Evolutionary conservation across 2,329 filamentous ascomycete genomes (phyloP), one percentile per base, ranked within the genome.

Genomic region (Fusarium cyanostomum): DNA sequence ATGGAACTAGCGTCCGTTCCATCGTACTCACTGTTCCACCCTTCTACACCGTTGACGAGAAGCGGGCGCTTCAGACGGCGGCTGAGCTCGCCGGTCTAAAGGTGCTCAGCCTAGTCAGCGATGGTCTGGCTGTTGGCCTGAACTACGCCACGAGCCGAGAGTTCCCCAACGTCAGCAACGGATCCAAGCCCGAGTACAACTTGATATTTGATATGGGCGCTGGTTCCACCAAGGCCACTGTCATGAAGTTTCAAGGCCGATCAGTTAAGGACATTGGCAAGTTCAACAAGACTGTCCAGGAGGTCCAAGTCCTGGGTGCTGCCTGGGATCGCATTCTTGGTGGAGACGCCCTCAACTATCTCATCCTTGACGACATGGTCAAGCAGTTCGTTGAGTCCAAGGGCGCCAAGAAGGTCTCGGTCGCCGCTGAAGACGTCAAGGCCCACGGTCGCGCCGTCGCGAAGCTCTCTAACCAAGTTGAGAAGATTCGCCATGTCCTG

Each of bases 151-250:
- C 93, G 26, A 91, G 87, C 72, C 88, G 95, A 71, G 92, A 91
- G 13, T 99, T 98, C 77, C 92, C 94, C 33, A 92, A 87, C 70
- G 82, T 95, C 59, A 91, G 87, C 52, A 89, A 95, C 51, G 92
- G 92, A 52, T 90, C 86, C 65, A 93, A 93, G 80, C 90, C 95
- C 1, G 95, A 99, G 78, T 87, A 94, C 70, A 92, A 99, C 79
- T 80, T 99, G 75, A 87, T 99, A 27, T 99, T 95, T 73, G 95
- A 99, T 74, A 98, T 99, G 94, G 95, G 95, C 67, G 94, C 95
- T 67, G 95, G 95, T 5, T 97, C 92, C 41, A 91, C 94, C 28
- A 96, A 92, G 70, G 94, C 94, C 5, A 95, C 93, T 7, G 82
- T 99, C 49, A 79, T 99, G 74, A 90, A 89, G 71, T 97, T 99